phyloP scores from a whole-genome alignment of 2,329 filamentous ascomycete genomes.

The Xylaria sp. region DNA sequence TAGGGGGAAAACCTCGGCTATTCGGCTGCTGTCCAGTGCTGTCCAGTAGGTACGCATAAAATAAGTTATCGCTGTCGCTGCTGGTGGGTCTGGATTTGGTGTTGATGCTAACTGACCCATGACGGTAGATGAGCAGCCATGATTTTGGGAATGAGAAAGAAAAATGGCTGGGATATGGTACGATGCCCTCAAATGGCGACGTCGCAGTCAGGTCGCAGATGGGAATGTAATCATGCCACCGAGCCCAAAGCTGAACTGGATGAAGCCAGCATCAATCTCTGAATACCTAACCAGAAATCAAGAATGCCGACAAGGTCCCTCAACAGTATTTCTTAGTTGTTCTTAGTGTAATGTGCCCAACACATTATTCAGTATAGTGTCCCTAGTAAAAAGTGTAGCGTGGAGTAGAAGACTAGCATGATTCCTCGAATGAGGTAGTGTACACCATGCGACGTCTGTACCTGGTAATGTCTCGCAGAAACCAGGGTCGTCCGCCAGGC shows the following conservation, averaged over 20 bases:
- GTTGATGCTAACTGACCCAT: neutral
- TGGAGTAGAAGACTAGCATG: neutral
- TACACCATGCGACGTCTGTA: neutral
- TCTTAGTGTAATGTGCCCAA: neutral
- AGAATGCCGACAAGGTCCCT: constrained; percentile 7
- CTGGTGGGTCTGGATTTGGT: neutral
- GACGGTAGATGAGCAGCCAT: neutral
- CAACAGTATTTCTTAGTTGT: neutral
- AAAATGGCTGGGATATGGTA: constrained; percentile 6
- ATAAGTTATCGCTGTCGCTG: neutral
- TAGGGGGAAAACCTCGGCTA: constrained; percentile 12
- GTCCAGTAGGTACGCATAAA: too few relatives aligned
- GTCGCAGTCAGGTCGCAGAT: constrained; percentile 18
- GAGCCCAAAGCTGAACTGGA: constrained; percentile 1
- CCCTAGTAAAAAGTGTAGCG: neutral
- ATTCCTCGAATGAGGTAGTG: too few relatives aligned
- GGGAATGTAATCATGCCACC: constrained; percentile 20
- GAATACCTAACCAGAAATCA: neutral
- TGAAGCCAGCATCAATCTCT: neutral
- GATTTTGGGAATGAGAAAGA: neutral
- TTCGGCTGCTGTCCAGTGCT: constrained; percentile 12
- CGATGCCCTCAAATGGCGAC: constrained; percentile 8
- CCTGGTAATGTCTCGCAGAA: constrained; percentile 28
- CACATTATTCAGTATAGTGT: neutral
- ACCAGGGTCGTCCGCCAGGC: constrained; percentile 16